Base-by-base conservation (phyloP, 139 green algal genomes). In the Closterium sp. region DNA sequence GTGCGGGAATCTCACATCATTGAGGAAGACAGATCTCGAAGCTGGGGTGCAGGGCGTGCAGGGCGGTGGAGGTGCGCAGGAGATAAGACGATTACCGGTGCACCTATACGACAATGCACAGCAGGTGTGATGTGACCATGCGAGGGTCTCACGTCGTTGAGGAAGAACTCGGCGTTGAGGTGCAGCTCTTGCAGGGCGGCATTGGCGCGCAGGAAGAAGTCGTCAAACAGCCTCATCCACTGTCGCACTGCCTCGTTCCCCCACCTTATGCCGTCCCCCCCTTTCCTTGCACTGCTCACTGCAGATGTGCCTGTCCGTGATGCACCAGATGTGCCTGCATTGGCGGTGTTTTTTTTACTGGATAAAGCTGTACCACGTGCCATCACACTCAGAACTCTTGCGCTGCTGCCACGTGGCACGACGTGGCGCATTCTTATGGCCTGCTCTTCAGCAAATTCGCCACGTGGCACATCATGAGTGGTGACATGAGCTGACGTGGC, bases 191-290 rank as follows among this genome's bases (percentile, higher is more conserved):
- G 85, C 85, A 87, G 19, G 85, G 85, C 85, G 13, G 85, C n/a
- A 21, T 2, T 13, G 28, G 85, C 85, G 9, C 28, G 28, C 28
- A 21, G 28, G 28, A 32, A 31, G 85, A 87, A 87, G n/a, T 87
- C 85, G 85, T 87, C 85, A 31, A 87, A 31, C 85, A 87, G 85
- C 85, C 19, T 29, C n/a, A 87, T 31, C 85, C 85, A 87, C 85
- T 30, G 28, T 4, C 28, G 85, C 85, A 87, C 85, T 24, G 10
- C 28, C n/a, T 31, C 28, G 28, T 87, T 10, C 85, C 28, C 85
- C 85, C 85, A 79, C 62, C 19, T 5, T 79, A 87, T 87, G 85
- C 85, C 28, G 27, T 87, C 28, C 2, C 85, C 62, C 62, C 38
- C 38, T 9, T 13, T 7, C 38, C 38, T 50, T 50, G 38, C 38